Evolutionary conservation across 2,329 filamentous ascomycete genomes (phyloP).

Genomic region (Teratosphaeria destructans): DNA sequence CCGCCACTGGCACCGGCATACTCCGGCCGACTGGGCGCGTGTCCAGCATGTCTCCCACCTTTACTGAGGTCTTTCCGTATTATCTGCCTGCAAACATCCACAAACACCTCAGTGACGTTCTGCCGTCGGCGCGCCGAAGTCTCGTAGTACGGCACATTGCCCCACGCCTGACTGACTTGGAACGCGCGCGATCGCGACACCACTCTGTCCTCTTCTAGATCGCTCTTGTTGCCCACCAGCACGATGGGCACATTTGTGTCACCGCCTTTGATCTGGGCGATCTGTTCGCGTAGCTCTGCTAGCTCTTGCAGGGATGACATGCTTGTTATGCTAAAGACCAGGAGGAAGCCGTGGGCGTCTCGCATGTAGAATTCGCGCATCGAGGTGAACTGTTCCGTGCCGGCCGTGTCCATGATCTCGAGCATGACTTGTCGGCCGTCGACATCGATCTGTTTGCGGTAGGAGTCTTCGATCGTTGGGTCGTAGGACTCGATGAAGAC

Average conservation of each 20-base stretch:
- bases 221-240: conserved; percentile 84
- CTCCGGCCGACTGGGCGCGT: background rate
- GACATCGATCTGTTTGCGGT: conserved; percentile 55
- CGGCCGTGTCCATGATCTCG: conserved; percentile 85
- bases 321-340: conserved; percentile 87
- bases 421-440: conserved; percentile 83
- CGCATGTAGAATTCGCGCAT: conserved; percentile 77
- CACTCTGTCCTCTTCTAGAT: conserved; percentile 74
- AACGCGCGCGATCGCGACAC: conserved; percentile 73
- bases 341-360: conserved; percentile 78
- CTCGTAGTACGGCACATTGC: conserved; percentile 80
- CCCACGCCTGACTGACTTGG: conserved; percentile 76
- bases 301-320: conserved; percentile 74
- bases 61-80: conserved; percentile 22
- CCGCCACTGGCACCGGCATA: background rate
- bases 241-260: conserved; percentile 58
- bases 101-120: conserved; percentile 84
- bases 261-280: conserved; percentile 83
- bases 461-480: conserved; percentile 53
- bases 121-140: conserved; percentile 71
- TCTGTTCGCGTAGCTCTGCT: conserved; percentile 72
- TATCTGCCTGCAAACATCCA: conserved; percentile 30
- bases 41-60: conserved; percentile 8
- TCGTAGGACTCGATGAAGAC: conserved; percentile 77
- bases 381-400: conserved; percentile 72